phyloP scores from a whole-genome alignment of 257 asterid species.

The Ilex asprella region DNA sequence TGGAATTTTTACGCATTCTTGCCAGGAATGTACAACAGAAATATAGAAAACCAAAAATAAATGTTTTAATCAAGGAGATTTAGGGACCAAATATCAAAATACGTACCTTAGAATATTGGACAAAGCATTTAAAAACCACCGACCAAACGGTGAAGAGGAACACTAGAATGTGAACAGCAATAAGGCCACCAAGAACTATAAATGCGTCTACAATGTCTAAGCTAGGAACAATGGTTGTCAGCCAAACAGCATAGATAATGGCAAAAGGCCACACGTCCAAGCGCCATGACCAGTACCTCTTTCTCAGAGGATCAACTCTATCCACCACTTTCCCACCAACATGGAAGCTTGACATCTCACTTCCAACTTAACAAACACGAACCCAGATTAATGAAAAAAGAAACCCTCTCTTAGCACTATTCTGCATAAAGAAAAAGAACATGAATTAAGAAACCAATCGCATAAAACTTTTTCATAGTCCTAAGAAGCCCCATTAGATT shows the following conservation, averaged over 20 bases:
- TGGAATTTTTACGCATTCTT: no score
- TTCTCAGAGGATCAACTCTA: slow-evolving; percentile 68
- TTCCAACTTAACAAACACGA: not conserved
- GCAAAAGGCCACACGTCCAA: slow-evolving; percentile 85
- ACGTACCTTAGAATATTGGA: slow-evolving; percentile 75
- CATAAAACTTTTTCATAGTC: no score
- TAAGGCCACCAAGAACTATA: slow-evolving; percentile 60
- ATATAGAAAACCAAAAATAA: no score
- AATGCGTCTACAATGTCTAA: slow-evolving; percentile 77
- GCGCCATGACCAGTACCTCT: slow-evolving; percentile 86
- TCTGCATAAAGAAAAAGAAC: no score
- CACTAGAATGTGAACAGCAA: slow-evolving; percentile 56
- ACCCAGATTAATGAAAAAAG: no score
- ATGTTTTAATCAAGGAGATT: no score
- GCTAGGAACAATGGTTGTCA: slow-evolving; percentile 61
- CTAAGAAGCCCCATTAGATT: no score
- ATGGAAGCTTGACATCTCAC: slow-evolving; percentile 60
- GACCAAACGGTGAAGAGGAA: slow-evolving; percentile 94
- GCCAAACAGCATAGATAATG: slow-evolving; percentile 66
- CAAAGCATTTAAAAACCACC: slow-evolving; percentile 77
- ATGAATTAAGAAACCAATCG: no score
- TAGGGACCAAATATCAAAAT: not conserved
- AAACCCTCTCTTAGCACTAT: no score
- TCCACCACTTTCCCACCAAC: slow-evolving; percentile 99
- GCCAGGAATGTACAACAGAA: no score